Evolutionary conservation across 495 filamentous ascomycete genomes (phyloP).

Genomic region (Aspergillus biplanus): DNA sequence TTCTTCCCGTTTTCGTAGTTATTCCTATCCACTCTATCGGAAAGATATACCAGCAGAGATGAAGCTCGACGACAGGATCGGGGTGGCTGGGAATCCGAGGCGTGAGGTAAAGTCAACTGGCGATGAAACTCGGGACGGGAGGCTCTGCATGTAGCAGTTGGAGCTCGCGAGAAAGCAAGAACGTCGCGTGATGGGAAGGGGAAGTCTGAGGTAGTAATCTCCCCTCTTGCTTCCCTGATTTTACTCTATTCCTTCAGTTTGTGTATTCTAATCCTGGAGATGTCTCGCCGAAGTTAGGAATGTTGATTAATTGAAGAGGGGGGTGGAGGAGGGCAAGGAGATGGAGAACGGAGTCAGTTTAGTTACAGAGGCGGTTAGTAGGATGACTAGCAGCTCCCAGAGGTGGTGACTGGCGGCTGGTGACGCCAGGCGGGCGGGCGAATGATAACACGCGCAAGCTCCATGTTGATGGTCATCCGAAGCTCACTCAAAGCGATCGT

Average conservation of each 20-base stretch:
- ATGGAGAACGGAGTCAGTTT: conserved; percentile 18
- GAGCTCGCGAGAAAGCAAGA: conserved; percentile 19
- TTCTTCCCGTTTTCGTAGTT: background rate
- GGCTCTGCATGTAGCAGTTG: conserved; percentile 28
- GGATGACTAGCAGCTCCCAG: conserved; percentile 13
- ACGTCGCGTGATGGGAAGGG: conserved; percentile 25
- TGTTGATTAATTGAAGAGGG: conserved; percentile 16
- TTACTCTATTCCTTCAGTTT: background rate
- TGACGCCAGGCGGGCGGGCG: conserved; percentile 11
- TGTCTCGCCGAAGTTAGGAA: conserved; percentile 3
- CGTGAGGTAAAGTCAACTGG: conserved; percentile 21
- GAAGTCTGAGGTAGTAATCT: conserved; percentile 6
- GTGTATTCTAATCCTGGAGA: background rate
- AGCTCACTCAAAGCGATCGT: conserved; percentile 13
- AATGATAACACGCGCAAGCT: conserved; percentile 24
- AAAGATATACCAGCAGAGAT: conserved; percentile 6
- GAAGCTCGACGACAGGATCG: conserved; percentile 6
- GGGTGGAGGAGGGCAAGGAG: conserved; percentile 14
- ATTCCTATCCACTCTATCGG: conserved; percentile 2
- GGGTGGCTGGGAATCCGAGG: conserved; percentile 9
- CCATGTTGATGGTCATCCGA: conserved; percentile 10
- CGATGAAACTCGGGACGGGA: conserved; percentile 23
- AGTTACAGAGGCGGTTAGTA: conserved; percentile 13
- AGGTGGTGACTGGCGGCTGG: conserved; percentile 11
- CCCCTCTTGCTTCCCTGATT: conserved; percentile 2